phyloP scores from a whole-genome alignment of 2,329 filamentous ascomycete genomes.

The Macroventuria anomochaeta region DNA sequence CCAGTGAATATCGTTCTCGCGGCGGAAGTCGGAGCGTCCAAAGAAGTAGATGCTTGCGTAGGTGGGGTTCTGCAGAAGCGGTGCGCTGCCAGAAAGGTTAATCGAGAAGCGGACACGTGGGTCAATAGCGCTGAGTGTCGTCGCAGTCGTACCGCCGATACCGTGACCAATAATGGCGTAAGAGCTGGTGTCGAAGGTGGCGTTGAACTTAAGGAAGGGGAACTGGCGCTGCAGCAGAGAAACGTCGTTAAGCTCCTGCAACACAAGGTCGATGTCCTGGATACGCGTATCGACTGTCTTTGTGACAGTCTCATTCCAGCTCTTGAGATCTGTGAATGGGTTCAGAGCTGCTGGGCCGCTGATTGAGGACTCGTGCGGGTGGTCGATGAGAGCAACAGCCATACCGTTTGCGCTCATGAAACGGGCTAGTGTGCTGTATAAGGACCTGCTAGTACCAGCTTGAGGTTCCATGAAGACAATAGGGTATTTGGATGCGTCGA shows the following conservation, averaged over 20 bases:
- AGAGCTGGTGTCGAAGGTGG: constrained; percentile 5
- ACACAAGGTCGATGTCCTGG: constrained; percentile 28
- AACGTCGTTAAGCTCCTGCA: constrained; percentile 17
- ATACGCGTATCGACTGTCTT: constrained; percentile 24
- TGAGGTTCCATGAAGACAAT: constrained; percentile 56
- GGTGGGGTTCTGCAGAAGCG: constrained; percentile 14
- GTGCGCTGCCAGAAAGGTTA: constrained; percentile 33
- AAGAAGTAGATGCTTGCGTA: constrained; percentile 33
- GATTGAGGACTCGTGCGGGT: constrained; percentile 55
- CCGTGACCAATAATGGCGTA: constrained; percentile 37
- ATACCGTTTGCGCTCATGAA: constrained; percentile 57
- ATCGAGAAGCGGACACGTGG: constrained; percentile 26
- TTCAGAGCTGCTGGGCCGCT: constrained; percentile 26
- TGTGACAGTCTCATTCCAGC: constrained; percentile 25
- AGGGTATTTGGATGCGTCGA: constrained; percentile 18
- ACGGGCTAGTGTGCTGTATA: constrained; percentile 55
- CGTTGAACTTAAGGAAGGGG: constrained; percentile 18
- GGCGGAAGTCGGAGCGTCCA: constrained; percentile 76
- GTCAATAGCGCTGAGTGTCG: constrained; percentile 17
- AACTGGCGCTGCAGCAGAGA: constrained; percentile 17
- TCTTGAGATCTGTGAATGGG: constrained; percentile 20
- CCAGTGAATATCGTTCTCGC: constrained; percentile 92
- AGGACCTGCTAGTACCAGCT: constrained; percentile 51
- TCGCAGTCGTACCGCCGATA: constrained; percentile 38
- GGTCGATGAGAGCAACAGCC: constrained; percentile 58